Base-by-base conservation (phyloP, 2,329 filamentous ascomycete species). In the Cucurbitaria berberidis region DNA sequence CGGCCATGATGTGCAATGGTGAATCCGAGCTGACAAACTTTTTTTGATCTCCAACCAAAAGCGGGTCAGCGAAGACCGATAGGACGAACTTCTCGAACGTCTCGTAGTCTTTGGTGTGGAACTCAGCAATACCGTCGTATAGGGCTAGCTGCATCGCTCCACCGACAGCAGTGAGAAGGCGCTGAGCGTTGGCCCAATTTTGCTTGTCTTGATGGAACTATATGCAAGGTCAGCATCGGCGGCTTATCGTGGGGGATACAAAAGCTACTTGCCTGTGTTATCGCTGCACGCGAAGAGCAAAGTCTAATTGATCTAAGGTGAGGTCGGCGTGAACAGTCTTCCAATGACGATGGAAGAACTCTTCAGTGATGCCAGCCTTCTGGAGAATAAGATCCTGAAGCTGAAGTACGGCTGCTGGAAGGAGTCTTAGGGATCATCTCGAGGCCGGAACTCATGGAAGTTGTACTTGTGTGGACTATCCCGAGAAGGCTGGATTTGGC, bases 91-190 rank as follows among this genome's bases (percentile, higher is more conserved):
- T 39, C 24, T 27, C 21, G 15, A 55, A 50, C 1, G 34, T 36
- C 11, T 38, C 39, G 11, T 43, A 45, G 35, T 61, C 51, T 13
- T 46, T 53, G 1, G 58, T 46, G 27, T 57, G 46, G 22, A 63
- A 59, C 29, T 57, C 55, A 3, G 60, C 60, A 19, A 55, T 48
- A 5, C 56, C 53, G 26, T 61, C 53, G 13, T 59, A 60, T 3
- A 49, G 53, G 3, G 54, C 51, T 19, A 55, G 19, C 27, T 26
- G 26, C 22, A 53, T 27, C 21, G 34, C 11, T 24, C 48, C 51
- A 10, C 19, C 27, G 6, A n/a, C 36, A 3, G 30, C 35, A 19
- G 29, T 38, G 1, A 62, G 21, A 0, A 62, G 43, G 1, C 36
- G 42, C 19, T 34, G 40, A 13, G 60, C 42, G 18, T 36, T 35